Evolutionary conservation across 2,329 filamentous ascomycete genomes (phyloP).

Genomic region (Penicillium sp.): DNA sequence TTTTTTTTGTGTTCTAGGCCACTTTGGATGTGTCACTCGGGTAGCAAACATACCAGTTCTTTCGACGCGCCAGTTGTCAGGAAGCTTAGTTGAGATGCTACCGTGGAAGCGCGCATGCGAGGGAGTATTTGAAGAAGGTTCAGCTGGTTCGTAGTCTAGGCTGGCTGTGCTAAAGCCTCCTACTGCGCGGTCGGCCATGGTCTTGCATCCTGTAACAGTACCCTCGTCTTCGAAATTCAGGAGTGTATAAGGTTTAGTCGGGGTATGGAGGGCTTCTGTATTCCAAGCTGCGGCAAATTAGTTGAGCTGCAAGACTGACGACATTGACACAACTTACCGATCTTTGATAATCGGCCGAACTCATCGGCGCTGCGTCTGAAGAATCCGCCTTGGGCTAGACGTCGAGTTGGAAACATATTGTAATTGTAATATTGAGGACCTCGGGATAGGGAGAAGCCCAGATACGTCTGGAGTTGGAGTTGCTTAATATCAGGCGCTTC

Average conservation of each 20-base stretch:
- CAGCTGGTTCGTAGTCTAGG: conserved; percentile 64
- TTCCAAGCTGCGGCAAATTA: conserved; percentile 39
- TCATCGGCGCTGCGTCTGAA: conserved; percentile 60
- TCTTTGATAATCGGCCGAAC: conserved; percentile 55
- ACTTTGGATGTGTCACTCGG: background rate
- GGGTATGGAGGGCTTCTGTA: conserved; percentile 38
- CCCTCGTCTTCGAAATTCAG: conserved; percentile 44
- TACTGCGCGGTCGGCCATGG: conserved; percentile 83
- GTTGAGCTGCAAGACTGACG: conserved; percentile 6
- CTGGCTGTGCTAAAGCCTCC: conserved; percentile 78
- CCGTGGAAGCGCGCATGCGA: conserved; percentile 82
- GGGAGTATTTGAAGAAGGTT: conserved; percentile 45
- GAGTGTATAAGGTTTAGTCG: conserved; percentile 41
- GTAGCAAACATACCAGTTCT: conserved; percentile 36
- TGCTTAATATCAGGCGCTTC: conserved; percentile 8
- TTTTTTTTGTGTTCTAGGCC: background rate
- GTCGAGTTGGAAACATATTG: conserved; percentile 43
- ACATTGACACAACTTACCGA: conserved; percentile 46
- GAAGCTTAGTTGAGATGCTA: conserved; percentile 81
- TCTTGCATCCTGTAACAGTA: conserved; percentile 53
- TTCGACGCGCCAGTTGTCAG: conserved; percentile 56
- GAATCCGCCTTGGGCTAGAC: conserved; percentile 51
- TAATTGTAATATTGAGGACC: background rate
- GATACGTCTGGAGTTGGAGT: background rate
- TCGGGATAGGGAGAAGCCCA: background rate